A percentile compares a stretch with the other conserved stretches of the same genome.
phyloP scores from a whole-genome alignment of 345 rosid species.

The Salix caprea region DNA sequence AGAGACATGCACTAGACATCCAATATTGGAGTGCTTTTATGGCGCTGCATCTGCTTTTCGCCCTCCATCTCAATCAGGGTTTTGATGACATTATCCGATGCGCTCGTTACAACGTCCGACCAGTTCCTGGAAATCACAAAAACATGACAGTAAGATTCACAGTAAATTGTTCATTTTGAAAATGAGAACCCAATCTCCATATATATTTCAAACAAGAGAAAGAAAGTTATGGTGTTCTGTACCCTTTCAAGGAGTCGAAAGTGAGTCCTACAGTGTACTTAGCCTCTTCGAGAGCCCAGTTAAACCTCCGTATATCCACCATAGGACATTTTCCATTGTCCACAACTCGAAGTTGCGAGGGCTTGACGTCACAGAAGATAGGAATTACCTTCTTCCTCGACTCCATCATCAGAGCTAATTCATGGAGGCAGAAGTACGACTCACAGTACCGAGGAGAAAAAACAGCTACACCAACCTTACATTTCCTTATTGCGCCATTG shows the following conservation, averaged over 20 bases:
- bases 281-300: conserved; percentile 63
- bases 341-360: conserved; percentile 51
- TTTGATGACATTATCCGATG: conserved; percentile 54
- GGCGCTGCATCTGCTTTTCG: conserved; percentile 24
- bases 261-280: conserved; percentile 60
- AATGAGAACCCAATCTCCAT: background rate
- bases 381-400: conserved; percentile 62
- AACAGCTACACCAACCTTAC: conserved; percentile 54
- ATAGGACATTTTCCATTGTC: conserved; percentile 26
- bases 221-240: background rate
- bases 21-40: conserved; percentile 3
- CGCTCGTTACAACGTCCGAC: conserved; percentile 54
- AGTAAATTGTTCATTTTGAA: background rate
- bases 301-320: conserved; percentile 45
- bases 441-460: conserved; percentile 62
- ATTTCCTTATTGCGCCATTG: conserved; percentile 39
- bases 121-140: conserved; percentile 38
- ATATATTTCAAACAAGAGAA: background rate
- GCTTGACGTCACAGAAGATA: conserved; percentile 65
- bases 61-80: conserved; percentile 49
- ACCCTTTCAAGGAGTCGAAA: conserved; percentile 64
- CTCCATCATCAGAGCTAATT: conserved; percentile 68
- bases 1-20: background rate
- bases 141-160: background rate
- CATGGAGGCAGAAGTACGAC: conserved; percentile 64